Conservation (phyloP, 495 filamentous ascomycete genomes). For the Cercophora scortea region DNA sequence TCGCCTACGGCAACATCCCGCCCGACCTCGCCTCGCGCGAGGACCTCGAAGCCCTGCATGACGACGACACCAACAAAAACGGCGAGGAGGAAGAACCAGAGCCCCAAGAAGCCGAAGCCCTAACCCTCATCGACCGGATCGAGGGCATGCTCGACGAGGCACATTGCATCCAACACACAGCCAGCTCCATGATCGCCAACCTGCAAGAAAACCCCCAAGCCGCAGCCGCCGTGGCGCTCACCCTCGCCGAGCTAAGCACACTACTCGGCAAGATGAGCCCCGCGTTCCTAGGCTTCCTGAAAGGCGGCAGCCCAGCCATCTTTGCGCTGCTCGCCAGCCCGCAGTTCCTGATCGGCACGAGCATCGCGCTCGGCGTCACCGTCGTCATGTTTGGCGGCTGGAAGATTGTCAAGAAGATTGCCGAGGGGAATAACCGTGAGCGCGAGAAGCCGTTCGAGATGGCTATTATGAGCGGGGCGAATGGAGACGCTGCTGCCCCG, state of each 20-base stretch:
- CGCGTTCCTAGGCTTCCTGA: slow-evolving; percentile 63
- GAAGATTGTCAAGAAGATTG: slow-evolving; percentile 88
- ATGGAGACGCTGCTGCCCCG: neutral
- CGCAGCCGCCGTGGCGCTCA: slow-evolving; percentile 87
- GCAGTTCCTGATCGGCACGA: slow-evolving; percentile 87
- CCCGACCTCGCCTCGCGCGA: slow-evolving; percentile 40
- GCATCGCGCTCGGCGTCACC: slow-evolving; percentile 81
- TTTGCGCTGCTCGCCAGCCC: slow-evolving; percentile 83
- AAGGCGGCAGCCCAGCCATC: slow-evolving; percentile 70
- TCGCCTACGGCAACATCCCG: slow-evolving; percentile 73
- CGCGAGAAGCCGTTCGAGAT: slow-evolving; percentile 48
- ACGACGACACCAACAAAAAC: no score
- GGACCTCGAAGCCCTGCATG: slow-evolving; percentile 25
- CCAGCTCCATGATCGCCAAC: slow-evolving; percentile 71
- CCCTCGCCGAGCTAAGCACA: slow-evolving; percentile 82
- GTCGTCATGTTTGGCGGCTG: slow-evolving; percentile 92
- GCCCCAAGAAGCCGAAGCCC: slow-evolving; percentile 53
- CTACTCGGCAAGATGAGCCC: slow-evolving; percentile 80
- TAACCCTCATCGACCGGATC: slow-evolving; percentile 57
- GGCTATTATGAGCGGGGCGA: slow-evolving; percentile 19
- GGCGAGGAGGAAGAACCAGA: slow-evolving; percentile 11
- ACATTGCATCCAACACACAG: slow-evolving; percentile 80
- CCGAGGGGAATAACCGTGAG: slow-evolving; percentile 32
- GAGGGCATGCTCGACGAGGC: slow-evolving; percentile 73
- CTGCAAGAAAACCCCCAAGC: slow-evolving; percentile 88